Evolutionary conservation across 2,329 filamentous ascomycete genomes (phyloP).

Genomic region (Claviceps cyperi): DNA sequence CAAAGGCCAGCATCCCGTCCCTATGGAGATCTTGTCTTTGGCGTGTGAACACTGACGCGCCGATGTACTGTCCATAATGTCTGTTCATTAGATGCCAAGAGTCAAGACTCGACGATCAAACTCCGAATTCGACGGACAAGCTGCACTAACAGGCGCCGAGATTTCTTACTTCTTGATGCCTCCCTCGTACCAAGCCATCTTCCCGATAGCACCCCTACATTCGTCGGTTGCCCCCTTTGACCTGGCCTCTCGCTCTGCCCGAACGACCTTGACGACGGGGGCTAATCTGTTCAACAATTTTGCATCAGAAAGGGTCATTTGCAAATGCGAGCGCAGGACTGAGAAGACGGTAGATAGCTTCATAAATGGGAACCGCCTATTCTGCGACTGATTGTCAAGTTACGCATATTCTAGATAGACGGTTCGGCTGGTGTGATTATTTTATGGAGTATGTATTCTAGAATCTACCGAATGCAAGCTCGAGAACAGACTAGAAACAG

Average conservation of each 20-base stretch:
- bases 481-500: not conserved
- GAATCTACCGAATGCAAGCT: not conserved
- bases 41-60: too few species aligned
- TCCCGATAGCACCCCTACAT: not conserved
- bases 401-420: not conserved
- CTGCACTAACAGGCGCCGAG: too few species aligned
- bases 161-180: too few species aligned
- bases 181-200: not conserved
- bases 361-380: not conserved
- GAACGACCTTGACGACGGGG: not conserved
- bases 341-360: not conserved
- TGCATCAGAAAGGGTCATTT: not conserved
- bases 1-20: too few species aligned
- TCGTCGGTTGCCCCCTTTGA: too few species aligned
- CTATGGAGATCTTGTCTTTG: too few species aligned
- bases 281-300: not conserved
- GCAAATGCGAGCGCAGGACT: not conserved
- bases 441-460: not conserved
- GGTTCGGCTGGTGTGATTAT: not conserved
- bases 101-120: too few species aligned
- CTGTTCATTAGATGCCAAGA: too few species aligned
- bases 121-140: too few species aligned
- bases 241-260: not conserved
- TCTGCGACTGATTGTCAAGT: not conserved
- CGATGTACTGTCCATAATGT: too few species aligned